Evolutionary conservation across 2,329 filamentous ascomycete species (phyloP).

Genomic region (Cladosporium sphaerospermum): DNA sequence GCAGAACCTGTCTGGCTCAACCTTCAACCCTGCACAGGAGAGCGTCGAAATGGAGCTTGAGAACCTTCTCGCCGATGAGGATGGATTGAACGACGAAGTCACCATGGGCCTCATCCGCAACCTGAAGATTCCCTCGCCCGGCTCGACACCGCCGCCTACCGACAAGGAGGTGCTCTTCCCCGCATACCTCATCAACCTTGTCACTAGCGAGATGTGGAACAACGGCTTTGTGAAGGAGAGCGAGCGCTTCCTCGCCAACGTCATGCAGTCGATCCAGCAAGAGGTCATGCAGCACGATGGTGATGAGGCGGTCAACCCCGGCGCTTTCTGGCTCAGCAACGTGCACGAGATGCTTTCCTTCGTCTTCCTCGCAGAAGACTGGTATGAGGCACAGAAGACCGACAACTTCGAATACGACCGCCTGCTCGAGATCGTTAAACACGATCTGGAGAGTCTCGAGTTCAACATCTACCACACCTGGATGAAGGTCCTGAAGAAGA

Average conservation of each 20-base stretch:
- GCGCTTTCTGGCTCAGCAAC: conserved; percentile 97
- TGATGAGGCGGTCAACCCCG: conserved; percentile 93
- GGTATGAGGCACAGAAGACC: conserved; percentile 98
- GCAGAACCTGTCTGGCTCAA: conserved; percentile 66
- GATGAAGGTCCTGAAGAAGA: conserved; percentile 99
- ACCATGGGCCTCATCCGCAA: conserved; percentile 94
- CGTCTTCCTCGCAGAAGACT: conserved; percentile 97
- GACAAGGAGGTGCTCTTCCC: conserved; percentile 99
- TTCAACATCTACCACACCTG: conserved; percentile 99
- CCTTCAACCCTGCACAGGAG: conserved; percentile 74
- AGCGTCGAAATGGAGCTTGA: conserved; percentile 94
- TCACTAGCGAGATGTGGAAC: conserved; percentile 99
- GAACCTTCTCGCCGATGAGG: conserved; percentile 87
- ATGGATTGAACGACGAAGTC: conserved; percentile 93
- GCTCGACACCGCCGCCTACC: conserved; percentile 78
- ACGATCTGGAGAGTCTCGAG: conserved; percentile 94
- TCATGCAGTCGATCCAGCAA: conserved; percentile 99
- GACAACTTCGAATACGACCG: conserved; percentile 99
- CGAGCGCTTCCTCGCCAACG: conserved; percentile 95
- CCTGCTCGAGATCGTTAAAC: conserved; percentile 96
- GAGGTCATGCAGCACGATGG: conserved; percentile 99
- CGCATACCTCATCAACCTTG: conserved; percentile 96
- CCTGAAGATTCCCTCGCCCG: conserved; percentile 88
- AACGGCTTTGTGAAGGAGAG: conserved; percentile 99
- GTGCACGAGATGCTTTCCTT: conserved; percentile 99